These are phyloP conservation scores for Cylindricascospora bacillispora DNA, from an alignment of 1,139 yeast species.

Conservation along the genomic window DNA sequence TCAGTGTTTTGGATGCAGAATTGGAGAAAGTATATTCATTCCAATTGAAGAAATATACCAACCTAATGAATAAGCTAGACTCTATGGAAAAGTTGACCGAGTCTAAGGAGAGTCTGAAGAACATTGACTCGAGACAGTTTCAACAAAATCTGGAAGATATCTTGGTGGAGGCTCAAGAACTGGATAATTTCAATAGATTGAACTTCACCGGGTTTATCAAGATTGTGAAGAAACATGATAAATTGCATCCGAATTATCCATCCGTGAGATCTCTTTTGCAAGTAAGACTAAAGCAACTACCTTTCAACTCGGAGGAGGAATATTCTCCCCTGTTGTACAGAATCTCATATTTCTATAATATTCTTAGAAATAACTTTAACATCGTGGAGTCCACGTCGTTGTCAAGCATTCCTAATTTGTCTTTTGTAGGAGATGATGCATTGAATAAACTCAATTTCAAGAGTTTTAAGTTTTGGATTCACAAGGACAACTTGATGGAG, in stretches of 20 bases:
- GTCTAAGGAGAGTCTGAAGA: conserved; percentile 20
- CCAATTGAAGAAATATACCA: conserved; percentile 60
- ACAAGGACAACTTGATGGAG: conserved; percentile 92
- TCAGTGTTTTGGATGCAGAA: conserved; percentile 67
- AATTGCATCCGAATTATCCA: conserved; percentile 64
- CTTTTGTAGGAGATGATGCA: conserved; percentile 17
- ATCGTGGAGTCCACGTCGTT: conserved; percentile 18
- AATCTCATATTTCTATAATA: conserved; percentile 67
- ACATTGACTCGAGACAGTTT: conserved; percentile 29
- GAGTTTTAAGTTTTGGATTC: conserved; percentile 88
- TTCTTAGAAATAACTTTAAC: conserved; percentile 37
- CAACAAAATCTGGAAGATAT: conserved; percentile 60
- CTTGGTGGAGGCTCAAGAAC: conserved; percentile 64
- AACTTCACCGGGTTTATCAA: conserved; percentile 92
- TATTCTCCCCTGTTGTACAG: conserved; percentile 83
- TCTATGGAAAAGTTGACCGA: conserved; percentile 41
- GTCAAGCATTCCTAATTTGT: conserved; percentile 22
- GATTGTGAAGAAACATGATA: conserved; percentile 91
- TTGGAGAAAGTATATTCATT: conserved; percentile 88
- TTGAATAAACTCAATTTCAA: conserved; percentile 43
- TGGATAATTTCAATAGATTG: conserved; percentile 80
- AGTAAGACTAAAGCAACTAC: conserved; percentile 75
- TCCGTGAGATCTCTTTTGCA: conserved; percentile 81
- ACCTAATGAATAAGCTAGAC: conserved; percentile 51
- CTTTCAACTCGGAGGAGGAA: conserved; percentile 80